These are phyloP conservation scores for Zelopaecilomyces penicillatus DNA, from an alignment of 2,329 filamentous ascomycete species.

Conservation along the genomic window DNA sequence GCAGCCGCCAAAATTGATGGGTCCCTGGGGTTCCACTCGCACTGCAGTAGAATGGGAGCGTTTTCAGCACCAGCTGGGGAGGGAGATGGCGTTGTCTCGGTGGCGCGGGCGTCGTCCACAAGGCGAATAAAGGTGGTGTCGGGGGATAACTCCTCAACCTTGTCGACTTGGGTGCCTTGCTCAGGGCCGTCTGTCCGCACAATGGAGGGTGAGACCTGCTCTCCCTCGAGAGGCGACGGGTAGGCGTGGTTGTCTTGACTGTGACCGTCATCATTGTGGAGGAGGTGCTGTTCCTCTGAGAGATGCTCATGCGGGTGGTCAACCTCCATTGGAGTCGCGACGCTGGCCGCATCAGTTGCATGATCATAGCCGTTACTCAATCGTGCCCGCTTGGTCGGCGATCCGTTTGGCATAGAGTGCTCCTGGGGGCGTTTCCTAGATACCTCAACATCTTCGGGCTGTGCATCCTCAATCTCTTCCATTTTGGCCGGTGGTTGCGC, in stretches of 20 bases:
- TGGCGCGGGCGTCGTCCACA: conserved; percentile 31
- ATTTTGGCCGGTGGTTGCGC: conserved; percentile 35
- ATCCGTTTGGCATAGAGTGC: conserved; percentile 42
- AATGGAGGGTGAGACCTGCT: conserved; percentile 43
- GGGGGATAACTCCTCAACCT: conserved; percentile 50
- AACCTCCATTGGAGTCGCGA: conserved; percentile 20
- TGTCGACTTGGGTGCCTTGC: conserved; percentile 56
- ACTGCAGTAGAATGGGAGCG: conserved; percentile 55
- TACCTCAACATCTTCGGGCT: conserved; percentile 31
- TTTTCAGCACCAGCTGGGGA: conserved; percentile 37
- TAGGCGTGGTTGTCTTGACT: conserved; percentile 51
- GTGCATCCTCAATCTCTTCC: conserved; percentile 28
- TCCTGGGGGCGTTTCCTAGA: conserved; percentile 44
- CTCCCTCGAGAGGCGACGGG: conserved; percentile 54
- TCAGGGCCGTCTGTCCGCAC: conserved; percentile 54
- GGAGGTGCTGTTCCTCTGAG: conserved; percentile 24
- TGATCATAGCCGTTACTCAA: conserved; percentile 57
- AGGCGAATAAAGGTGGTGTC: conserved; percentile 55
- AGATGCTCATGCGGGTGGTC: conserved; percentile 31
- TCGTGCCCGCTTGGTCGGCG: conserved; percentile 49
- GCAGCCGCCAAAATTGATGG: conserved; percentile 58
- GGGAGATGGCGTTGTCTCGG: conserved; percentile 28
- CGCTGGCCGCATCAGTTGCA: conserved; percentile 35
- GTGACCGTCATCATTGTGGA: conserved; percentile 20
- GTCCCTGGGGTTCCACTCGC: conserved; percentile 60